phyloP scores from a whole-genome alignment of 768 basidiomycete genomes.

The Leucocoprinus sp. region DNA sequence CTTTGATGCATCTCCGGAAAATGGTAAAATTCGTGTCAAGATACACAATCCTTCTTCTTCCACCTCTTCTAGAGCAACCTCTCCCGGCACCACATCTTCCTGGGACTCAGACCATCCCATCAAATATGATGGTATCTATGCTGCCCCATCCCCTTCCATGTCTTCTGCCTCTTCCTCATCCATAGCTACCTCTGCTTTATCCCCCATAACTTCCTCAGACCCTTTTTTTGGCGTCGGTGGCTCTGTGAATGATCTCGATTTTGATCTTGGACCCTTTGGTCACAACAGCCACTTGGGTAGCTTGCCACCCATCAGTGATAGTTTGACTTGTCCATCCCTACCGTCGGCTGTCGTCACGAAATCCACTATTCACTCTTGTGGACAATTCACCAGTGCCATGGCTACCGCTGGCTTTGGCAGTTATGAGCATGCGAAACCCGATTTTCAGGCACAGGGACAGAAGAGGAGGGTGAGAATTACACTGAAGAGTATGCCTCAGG shows the following conservation, averaged over 20 bases:
- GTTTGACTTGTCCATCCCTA: slow-evolving; percentile 4
- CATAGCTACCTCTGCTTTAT: slow-evolving; percentile 9
- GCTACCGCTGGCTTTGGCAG: slow-evolving; percentile 28
- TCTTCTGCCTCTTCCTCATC: slow-evolving; percentile 33
- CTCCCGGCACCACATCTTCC: slow-evolving; percentile 19
- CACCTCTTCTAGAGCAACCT: slow-evolving; percentile 32
- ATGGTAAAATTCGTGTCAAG: slow-evolving; percentile 67
- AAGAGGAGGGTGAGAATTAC: slow-evolving; percentile 59
- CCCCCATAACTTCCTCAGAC: slow-evolving; percentile 21
- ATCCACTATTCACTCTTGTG: neutral
- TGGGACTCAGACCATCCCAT: slow-evolving; percentile 11
- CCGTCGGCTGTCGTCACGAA: neutral
- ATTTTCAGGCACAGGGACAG: slow-evolving; percentile 17
- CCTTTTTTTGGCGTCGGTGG: slow-evolving; percentile 53
- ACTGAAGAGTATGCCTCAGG: slow-evolving; percentile 52
- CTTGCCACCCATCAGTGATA: slow-evolving; percentile 6
- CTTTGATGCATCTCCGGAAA: slow-evolving; percentile 59
- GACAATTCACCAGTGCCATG: neutral
- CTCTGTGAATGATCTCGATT: slow-evolving; percentile 29
- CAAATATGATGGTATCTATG: slow-evolving; percentile 11
- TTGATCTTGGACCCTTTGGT: slow-evolving; percentile 26
- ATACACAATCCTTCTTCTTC: slow-evolving; percentile 53
- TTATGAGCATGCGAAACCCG: slow-evolving; percentile 26
- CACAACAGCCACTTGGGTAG: slow-evolving; percentile 23
- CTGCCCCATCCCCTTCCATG: slow-evolving; percentile 21